Conservation (phyloP, 164 flowering plant species). For the Macadamia tetraphylla region DNA sequence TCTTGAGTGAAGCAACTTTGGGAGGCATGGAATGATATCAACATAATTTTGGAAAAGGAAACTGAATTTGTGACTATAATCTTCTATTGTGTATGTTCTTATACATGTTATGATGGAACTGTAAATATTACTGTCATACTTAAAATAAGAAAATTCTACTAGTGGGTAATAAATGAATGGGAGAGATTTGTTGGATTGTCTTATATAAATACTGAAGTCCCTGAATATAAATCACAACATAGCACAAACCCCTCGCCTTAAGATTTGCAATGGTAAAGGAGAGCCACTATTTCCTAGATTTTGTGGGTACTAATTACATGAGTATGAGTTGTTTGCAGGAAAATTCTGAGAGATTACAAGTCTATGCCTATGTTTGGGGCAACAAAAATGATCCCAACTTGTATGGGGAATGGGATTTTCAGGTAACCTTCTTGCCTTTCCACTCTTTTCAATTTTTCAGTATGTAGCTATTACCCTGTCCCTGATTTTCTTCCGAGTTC, state of each 20-base stretch:
- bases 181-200: too few species aligned
- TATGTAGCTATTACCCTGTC: background rate
- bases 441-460: background rate
- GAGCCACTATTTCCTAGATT: background rate
- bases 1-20: too few species aligned
- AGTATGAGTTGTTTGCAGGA: conserved; percentile 44
- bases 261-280: background rate
- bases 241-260: background rate
- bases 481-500: background rate
- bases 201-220: background rate
- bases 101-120: too few species aligned
- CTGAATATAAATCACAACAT: background rate
- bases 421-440: conserved; percentile 42
- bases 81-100: too few species aligned
- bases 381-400: conserved; percentile 61
- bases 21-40: too few species aligned
- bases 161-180: too few species aligned
- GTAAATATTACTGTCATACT: too few species aligned
- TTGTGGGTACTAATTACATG: background rate
- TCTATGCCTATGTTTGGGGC: conserved; percentile 68
- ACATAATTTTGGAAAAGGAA: too few species aligned
- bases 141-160: too few species aligned
- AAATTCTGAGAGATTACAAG: conserved; percentile 37
- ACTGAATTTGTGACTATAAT: too few species aligned
- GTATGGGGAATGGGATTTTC: conserved; percentile 83